Evolutionary conservation across 1,284 basidiomycete species (phyloP).

Genomic region (Cryptococcus depauperatus): DNA sequence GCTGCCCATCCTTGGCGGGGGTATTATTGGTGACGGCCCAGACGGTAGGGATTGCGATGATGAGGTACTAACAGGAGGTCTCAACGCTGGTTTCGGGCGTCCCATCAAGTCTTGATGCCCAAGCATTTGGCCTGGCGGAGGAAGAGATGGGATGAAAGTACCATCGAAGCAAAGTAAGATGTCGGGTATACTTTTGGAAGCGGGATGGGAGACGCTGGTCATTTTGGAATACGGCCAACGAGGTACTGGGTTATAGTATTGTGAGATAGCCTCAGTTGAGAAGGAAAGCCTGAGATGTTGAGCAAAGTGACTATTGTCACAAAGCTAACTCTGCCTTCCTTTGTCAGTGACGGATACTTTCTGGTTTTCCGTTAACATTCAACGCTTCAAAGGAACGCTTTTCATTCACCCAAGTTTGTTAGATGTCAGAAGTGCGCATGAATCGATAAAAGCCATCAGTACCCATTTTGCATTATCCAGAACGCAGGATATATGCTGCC

Average conservation of each 20-base stretch:
- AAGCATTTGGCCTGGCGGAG: constrained; percentile 9
- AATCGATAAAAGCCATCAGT: not conserved
- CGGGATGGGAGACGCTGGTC: not conserved
- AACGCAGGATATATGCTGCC: not conserved
- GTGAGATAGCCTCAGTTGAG: no score
- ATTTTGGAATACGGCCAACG: not conserved
- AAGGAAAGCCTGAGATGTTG: no score
- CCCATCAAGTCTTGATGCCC: constrained; percentile 19
- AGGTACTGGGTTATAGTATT: not conserved
- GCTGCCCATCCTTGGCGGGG: no score
- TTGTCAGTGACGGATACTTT: no score
- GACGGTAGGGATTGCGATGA: no score
- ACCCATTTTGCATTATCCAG: not conserved
- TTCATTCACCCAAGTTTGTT: not conserved
- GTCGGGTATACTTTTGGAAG: not conserved
- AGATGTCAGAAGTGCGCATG: not conserved
- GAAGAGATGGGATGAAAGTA: constrained; percentile 19
- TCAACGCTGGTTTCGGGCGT: no score
- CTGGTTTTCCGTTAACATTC: no score
- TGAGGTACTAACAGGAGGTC: no score
- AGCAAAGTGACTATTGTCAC: no score
- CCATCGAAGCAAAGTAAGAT: constrained; percentile 13
- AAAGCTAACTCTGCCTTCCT: no score
- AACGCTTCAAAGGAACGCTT: no score
- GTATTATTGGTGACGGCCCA: no score